These are phyloP conservation scores for Populus hybrid DNA, from an alignment of 441 rosid genomes.

Conservation along the genomic window DNA sequence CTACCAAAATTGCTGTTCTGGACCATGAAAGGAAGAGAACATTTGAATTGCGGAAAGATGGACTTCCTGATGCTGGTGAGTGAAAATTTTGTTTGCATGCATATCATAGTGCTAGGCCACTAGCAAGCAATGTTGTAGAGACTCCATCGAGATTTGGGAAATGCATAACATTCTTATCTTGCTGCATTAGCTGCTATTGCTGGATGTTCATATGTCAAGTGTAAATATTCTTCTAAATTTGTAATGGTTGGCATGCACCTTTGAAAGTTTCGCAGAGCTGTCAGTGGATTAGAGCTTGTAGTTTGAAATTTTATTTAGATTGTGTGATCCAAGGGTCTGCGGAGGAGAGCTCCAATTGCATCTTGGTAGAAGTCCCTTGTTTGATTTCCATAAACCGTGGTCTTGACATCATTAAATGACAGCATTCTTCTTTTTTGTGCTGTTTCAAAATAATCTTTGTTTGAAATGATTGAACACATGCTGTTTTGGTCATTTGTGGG, in stretches of 20 bases:
- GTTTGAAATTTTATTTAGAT: not conserved
- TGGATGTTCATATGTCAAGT: not conserved
- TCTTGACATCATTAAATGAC: not conserved
- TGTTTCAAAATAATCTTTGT: not conserved
- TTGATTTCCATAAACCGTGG: not conserved
- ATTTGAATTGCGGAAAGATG: constrained; percentile 83
- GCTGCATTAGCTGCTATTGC: not conserved
- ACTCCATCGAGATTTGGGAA: not conserved
- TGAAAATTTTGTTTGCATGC: not conserved
- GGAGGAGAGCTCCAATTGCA: not conserved
- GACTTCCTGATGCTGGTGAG: constrained; percentile 94
- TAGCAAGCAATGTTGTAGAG: not conserved
- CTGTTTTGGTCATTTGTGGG: not conserved
- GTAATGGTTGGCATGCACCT: not conserved
- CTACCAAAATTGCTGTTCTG: constrained; percentile 82
- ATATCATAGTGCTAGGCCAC: no score
- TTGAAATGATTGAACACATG: not conserved
- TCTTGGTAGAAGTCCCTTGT: not conserved
- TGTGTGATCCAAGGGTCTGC: not conserved
- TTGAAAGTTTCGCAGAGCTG: not conserved
- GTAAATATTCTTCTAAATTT: not conserved
- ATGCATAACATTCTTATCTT: not conserved
- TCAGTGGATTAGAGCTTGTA: not conserved
- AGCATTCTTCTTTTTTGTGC: not conserved
- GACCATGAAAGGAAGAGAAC: constrained; percentile 97